These are phyloP conservation scores for Xylariales sp. DNA, from an alignment of 2,329 filamentous ascomycete species.

Conservation along the genomic window DNA sequence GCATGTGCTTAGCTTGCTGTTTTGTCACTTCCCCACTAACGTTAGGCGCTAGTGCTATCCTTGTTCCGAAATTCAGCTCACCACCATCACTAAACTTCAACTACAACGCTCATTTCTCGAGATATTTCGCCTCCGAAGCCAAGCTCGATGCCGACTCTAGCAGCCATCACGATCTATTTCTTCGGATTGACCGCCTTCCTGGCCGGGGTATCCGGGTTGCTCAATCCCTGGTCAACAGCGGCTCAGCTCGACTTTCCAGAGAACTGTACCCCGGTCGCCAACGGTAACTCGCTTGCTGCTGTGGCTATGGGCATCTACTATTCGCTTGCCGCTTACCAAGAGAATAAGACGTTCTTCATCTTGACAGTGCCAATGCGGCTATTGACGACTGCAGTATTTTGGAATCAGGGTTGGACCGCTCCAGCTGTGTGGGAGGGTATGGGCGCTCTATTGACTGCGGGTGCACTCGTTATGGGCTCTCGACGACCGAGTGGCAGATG, in stretches of 20 bases:
- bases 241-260: conserved; percentile 9
- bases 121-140: no score
- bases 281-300: conserved; percentile 21
- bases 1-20: no score
- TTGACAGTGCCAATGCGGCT: conserved; percentile 27
- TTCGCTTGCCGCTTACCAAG: conserved; percentile 25
- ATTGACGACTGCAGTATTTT: conserved; percentile 24
- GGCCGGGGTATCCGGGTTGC: conserved; percentile 15
- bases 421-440: conserved; percentile 25
- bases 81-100: no score
- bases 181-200: conserved; percentile 20
- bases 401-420: conserved; percentile 21
- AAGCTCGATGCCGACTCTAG: conserved; percentile 1
- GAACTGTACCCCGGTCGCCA: conserved; percentile 13
- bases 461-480: not conserved
- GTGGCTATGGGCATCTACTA: conserved; percentile 30
- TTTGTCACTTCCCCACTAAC: no score
- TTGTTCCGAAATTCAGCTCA: no score
- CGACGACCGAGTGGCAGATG: not conserved
- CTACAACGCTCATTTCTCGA: no score
- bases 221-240: conserved; percentile 12
- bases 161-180: conserved; percentile 17
- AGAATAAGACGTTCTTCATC: conserved; percentile 25
- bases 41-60: no score
- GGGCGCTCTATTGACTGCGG: conserved; percentile 17